Evolutionary conservation across 2,329 filamentous ascomycete genomes (phyloP).

Genomic region (Colletotrichum godetiae): DNA sequence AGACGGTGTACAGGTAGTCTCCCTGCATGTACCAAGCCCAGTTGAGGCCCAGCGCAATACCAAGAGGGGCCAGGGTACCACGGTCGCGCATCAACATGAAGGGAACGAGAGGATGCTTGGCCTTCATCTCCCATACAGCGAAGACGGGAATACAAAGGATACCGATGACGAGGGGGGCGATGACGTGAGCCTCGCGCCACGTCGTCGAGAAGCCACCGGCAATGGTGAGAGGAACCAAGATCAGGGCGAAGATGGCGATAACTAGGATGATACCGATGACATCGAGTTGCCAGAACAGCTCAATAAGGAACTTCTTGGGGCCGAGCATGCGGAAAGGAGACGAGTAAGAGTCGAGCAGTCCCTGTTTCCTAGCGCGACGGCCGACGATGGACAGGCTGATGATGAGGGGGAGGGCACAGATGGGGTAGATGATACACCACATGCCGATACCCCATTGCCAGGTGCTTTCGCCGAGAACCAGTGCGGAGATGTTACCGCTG

Average conservation of each 20-base stretch:
- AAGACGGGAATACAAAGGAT: constrained; percentile 62
- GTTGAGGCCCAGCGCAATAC: constrained; percentile 67
- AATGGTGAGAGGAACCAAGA: constrained; percentile 58
- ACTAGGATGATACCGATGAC: constrained; percentile 57
- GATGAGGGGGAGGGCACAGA: constrained; percentile 64
- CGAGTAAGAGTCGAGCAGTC: constrained; percentile 53
- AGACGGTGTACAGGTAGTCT: constrained; percentile 72
- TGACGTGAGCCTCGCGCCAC: constrained; percentile 52
- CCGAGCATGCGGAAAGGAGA: constrained; percentile 48
- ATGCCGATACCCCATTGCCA: constrained; percentile 75
- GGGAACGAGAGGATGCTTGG: constrained; percentile 67
- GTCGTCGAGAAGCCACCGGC: constrained; percentile 53
- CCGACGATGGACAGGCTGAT: constrained; percentile 61
- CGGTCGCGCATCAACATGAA: constrained; percentile 72
- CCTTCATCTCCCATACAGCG: constrained; percentile 58
- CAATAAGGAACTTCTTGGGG: constrained; percentile 45
- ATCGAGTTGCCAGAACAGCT: constrained; percentile 60
- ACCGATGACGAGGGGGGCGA: constrained; percentile 58
- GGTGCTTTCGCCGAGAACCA: constrained; percentile 58
- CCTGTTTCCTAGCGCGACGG: constrained; percentile 63
- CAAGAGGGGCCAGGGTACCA: constrained; percentile 71
- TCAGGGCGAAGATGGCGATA: constrained; percentile 58
- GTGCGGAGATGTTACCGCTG: constrained; percentile 64
- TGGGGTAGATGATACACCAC: constrained; percentile 72
- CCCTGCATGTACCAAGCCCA: constrained; percentile 72